Percentiles rank a stretch among this genome's conserved stretches.
phyloP scores from a whole-genome alignment of 140 eudicot genomes.

The Erigeron philadelphicus region DNA sequence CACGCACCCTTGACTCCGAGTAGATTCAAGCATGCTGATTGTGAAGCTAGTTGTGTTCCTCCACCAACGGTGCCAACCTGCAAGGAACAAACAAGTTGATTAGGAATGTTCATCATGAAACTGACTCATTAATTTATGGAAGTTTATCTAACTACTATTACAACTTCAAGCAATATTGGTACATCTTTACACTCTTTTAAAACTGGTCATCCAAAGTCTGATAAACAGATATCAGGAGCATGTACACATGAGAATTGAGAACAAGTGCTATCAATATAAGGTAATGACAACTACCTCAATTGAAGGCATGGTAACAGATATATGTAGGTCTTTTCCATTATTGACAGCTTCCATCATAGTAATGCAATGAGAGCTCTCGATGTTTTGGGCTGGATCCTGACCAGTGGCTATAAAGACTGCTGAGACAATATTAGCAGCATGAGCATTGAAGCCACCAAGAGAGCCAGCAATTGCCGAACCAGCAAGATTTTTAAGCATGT shows the following conservation, averaged over 20 bases:
- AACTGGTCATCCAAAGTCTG: too few species aligned
- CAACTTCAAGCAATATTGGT: not conserved
- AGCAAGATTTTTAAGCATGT: constrained; percentile 76
- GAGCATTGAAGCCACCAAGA: constrained; percentile 86
- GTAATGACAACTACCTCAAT: constrained; percentile 49
- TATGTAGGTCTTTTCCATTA: constrained; percentile 59
- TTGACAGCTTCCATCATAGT: constrained; percentile 81
- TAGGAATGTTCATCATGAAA: not conserved
- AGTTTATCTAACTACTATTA: not conserved
- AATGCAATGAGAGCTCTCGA: constrained; percentile 76
- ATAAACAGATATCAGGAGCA: too few species aligned
- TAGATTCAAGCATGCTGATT: constrained; percentile 71
- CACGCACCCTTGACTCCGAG: constrained; percentile 69
- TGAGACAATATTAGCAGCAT: constrained; percentile 78
- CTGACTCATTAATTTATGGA: not conserved
- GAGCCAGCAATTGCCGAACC: constrained; percentile 83
- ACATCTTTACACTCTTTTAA: not conserved
- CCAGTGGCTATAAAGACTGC: constrained; percentile 79
- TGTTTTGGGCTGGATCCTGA: constrained; percentile 85
- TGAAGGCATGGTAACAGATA: constrained; percentile 80
- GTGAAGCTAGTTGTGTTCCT: constrained; percentile 74
- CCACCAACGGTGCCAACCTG: constrained; percentile 87
- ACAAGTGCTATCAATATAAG: not conserved
- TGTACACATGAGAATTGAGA: not conserved
- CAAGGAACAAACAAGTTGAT: not conserved